These are phyloP conservation scores for Penicillium goetzii DNA, from an alignment of 495 filamentous ascomycete species.

Conservation along the genomic window DNA sequence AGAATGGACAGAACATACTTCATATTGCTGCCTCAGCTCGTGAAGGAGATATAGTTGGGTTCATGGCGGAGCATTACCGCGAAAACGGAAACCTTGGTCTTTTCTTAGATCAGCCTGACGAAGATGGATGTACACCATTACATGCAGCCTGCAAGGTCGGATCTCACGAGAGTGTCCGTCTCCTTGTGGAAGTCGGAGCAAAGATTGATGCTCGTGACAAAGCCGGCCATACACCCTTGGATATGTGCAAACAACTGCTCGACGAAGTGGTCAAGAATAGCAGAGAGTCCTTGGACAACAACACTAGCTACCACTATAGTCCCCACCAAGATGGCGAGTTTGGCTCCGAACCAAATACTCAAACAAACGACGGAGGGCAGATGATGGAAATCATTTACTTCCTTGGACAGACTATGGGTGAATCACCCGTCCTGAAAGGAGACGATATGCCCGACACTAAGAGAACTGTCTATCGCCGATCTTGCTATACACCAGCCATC, in stretches of 20 bases:
- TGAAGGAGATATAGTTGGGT: slow-evolving; percentile 1
- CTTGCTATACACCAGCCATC: neutral
- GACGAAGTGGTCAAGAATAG: neutral
- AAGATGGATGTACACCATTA: neutral
- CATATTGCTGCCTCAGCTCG: slow-evolving; percentile 11
- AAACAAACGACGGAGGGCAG: slow-evolving; percentile 10
- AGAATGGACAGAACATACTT: neutral
- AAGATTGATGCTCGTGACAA: neutral
- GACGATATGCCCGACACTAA: slow-evolving; percentile 1
- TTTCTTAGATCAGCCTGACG: neutral
- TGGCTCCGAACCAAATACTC: slow-evolving; percentile 1
- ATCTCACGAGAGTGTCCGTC: slow-evolving; percentile 4
- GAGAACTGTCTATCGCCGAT: neutral
- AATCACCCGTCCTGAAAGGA: neutral
- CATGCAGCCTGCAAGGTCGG: slow-evolving; percentile 8
- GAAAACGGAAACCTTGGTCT: neutral
- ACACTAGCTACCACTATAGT: neutral
- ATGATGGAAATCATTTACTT: slow-evolving; percentile 11
- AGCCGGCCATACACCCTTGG: slow-evolving; percentile 6
- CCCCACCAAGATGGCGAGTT: neutral
- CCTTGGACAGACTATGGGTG: slow-evolving; percentile 6
- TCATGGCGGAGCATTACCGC: neutral
- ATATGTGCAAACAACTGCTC: neutral
- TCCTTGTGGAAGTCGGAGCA: slow-evolving; percentile 4
- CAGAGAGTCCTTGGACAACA: neutral